Evolutionary conservation across 768 basidiomycete genomes (phyloP), one percentile per base, ranked within the genome.

Genomic region (Pleurotus cornucopiae): DNA sequence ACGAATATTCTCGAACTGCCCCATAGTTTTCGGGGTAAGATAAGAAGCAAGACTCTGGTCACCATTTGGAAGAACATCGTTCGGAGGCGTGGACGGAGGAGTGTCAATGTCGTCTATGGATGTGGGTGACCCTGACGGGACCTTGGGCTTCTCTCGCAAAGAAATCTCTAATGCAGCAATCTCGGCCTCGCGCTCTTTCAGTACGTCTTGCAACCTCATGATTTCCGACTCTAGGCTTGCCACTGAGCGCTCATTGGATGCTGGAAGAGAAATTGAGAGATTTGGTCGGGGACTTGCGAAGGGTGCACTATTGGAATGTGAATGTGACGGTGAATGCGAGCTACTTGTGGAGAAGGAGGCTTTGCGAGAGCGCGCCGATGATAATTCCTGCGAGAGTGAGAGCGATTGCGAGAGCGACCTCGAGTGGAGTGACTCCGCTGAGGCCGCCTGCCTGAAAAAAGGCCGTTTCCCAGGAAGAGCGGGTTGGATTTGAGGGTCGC

Each of bases 331-430:
- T 13, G 79, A 81, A 63, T 80, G 78, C 18, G 75, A 74, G 61
- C 82, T 84, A 84, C 80, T 82, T 59, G 85, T 86, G 62, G 89
- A 91, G 62, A 81, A 82, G 56, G 91, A 92, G 64, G 79, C 76
- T 76, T 88, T 88, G 81, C 89, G 89, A 76, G 85, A 90, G 67
- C 86, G 88, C 74, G 75, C 89, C 77, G 87, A 93, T 63, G 86
- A 93, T 62, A 93, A 82, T 81, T 92, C 94, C 94, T 98, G 94
- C 77, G 94, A 95, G 64, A 96, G 86, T 80, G 94, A 96, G 78
- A 87, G 84, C 70, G 94, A 94, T 73, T 91, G 91, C 76, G 90
- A 92, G 62, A 87, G 84, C 84, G 92, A 93, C 82, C 91, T 91
- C 82, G 84, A 80, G 78, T 91, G 91, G 68, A 92, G 85, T 69